Conservation (phyloP, 164 flowering plant species). For the Chimonanthus praecox region DNA sequence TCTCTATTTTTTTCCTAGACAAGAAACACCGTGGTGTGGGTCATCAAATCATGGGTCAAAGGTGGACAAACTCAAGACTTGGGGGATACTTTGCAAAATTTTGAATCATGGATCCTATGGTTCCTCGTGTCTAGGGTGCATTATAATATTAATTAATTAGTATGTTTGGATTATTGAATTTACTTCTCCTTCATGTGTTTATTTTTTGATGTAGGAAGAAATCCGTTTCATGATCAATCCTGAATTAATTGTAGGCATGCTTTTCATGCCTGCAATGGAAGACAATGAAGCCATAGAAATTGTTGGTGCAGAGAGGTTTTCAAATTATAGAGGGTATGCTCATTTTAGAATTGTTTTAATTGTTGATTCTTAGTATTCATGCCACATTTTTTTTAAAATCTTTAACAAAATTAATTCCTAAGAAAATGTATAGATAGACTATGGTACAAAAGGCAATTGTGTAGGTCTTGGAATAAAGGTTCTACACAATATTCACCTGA, state of each 20-base stretch:
- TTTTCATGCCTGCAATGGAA: constrained; percentile 79
- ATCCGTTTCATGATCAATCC: constrained; percentile 97
- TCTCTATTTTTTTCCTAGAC: no score
- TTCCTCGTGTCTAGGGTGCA: no score
- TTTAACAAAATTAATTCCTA: no score
- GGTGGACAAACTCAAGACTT: background rate
- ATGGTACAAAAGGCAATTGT: no score
- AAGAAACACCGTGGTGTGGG: background rate
- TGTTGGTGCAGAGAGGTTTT: constrained; percentile 84
- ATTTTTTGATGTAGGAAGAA: constrained; percentile 59
- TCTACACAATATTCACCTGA: no score
- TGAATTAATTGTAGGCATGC: constrained; percentile 82
- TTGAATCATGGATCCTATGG: background rate
- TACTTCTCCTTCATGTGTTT: constrained; percentile 1
- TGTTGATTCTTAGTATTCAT: background rate
- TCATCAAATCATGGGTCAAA: background rate
- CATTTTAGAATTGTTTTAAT: background rate
- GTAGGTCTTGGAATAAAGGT: no score
- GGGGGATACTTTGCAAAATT: background rate
- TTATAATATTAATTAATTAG: no score
- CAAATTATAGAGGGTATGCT: constrained; percentile 69
- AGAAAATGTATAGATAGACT: no score
- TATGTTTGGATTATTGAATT: background rate
- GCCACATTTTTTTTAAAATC: no score
- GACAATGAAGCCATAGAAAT: constrained; percentile 93